Percentiles rank a stretch among this genome's conserved stretches.
These are phyloP conservation scores for Coemansia sp. DNA, from an alignment of 192 early-diverging fungal genomes.

Conservation along the genomic window DNA sequence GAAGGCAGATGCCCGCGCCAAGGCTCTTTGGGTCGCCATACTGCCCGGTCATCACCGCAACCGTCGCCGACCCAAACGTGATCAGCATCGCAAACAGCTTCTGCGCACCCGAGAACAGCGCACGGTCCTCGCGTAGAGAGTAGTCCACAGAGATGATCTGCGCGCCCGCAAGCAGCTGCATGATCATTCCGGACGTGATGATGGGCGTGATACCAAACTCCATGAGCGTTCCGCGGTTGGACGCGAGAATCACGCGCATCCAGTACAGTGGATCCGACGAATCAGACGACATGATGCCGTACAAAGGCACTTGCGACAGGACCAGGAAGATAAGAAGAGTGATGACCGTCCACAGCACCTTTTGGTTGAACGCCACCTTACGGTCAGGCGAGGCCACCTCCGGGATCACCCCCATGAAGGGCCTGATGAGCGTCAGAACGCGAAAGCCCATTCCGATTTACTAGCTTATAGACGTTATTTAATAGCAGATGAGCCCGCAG, in stretches of 20 bases:
- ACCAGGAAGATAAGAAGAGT: constrained; percentile 99
- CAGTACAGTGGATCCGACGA: constrained; percentile 98
- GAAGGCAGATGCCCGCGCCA: constrained; percentile 93
- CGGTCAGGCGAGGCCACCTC: constrained; percentile 93
- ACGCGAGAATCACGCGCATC: constrained; percentile 99
- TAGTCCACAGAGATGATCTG: constrained; percentile 99
- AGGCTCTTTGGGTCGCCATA: constrained; percentile 96
- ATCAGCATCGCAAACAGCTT: constrained; percentile 99
- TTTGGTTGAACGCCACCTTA: constrained; percentile 99
- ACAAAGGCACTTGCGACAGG: constrained; percentile 98
- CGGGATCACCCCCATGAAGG: constrained; percentile 97
- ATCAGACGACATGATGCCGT: constrained; percentile 99
- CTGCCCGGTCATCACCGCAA: constrained; percentile 96
- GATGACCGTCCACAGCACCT: constrained; percentile 99
- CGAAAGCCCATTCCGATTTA: constrained; percentile 61
- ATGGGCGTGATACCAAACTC: constrained; percentile 99
- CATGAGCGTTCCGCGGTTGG: constrained; percentile 99
- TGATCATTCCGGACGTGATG: constrained; percentile 99
- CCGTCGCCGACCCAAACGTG: constrained; percentile 97
- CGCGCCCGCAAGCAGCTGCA: constrained; percentile 98
- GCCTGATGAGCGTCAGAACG: constrained; percentile 92
- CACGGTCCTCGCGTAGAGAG: constrained; percentile 96
- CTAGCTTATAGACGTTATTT: neutral
- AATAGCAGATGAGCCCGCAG: neutral
- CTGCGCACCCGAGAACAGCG: constrained; percentile 98